Conservation (phyloP, 805 yeast species). For the Metschnikowia borealis region DNA sequence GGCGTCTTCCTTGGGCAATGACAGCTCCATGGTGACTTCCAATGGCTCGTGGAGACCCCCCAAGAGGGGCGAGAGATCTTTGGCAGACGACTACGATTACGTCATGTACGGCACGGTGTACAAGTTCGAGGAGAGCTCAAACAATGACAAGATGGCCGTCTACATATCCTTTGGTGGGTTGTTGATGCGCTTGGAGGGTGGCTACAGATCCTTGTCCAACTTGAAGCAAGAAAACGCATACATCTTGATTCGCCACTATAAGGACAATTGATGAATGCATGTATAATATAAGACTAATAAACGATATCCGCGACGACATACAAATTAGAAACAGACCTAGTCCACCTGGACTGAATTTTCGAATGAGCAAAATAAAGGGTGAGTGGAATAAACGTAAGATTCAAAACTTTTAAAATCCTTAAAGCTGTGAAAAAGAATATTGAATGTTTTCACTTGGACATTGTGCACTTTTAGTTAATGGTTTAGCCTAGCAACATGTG, state of each 20-base stretch:
- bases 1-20: conserved; percentile 67
- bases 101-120: conserved; percentile 98
- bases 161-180: conserved; percentile 96
- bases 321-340: background rate
- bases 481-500: background rate
- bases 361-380: no score
- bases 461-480: background rate
- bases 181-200: conserved; percentile 90
- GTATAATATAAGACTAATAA: conserved; percentile 11
- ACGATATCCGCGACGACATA: background rate
- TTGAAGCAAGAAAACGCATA: conserved; percentile 94
- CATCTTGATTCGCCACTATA: conserved; percentile 75
- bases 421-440: no score
- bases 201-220: conserved; percentile 80
- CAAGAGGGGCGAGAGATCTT: conserved; percentile 72
- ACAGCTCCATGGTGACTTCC: conserved; percentile 40
- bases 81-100: conserved; percentile 96
- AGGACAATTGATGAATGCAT: conserved; percentile 24
- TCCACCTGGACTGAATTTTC: no score
- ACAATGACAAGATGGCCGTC: conserved; percentile 71
- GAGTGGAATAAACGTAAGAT: no score
- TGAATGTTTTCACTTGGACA: no score
- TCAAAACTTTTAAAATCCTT: no score
- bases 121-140: conserved; percentile 82
- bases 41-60: conserved; percentile 82